phyloP scores from a whole-genome alignment of 164 flowering plant species.

The Euptelea pleiosperma region DNA sequence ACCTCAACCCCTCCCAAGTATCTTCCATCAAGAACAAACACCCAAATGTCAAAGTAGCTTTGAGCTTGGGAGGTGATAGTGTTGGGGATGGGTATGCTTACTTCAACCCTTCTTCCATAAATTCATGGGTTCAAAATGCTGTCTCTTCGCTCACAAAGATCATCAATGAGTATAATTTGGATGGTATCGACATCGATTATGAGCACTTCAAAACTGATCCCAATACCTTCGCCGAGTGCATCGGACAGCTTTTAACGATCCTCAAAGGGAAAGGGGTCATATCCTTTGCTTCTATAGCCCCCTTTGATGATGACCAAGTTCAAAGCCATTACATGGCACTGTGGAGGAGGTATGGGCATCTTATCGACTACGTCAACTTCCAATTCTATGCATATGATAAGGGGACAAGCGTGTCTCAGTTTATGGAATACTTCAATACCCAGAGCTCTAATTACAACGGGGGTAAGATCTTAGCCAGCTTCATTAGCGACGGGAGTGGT shows the following conservation, averaged over 20 bases:
- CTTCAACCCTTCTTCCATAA: conserved; percentile 37
- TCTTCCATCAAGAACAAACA: conserved; percentile 31
- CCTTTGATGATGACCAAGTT: conserved; percentile 34
- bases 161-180: conserved; percentile 35
- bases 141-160: conserved; percentile 50
- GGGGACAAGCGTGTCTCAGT: conserved; percentile 38
- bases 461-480: conserved; percentile 43
- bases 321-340: conserved; percentile 41
- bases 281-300: too few species aligned
- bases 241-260: conserved; percentile 28
- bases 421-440: conserved; percentile 24
- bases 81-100: conserved; percentile 25
- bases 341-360: conserved; percentile 34
- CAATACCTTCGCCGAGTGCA: conserved; percentile 38
- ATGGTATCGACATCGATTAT: conserved; percentile 49
- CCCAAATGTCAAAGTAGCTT: conserved; percentile 44
- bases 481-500: conserved; percentile 36
- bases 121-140: conserved; percentile 64
- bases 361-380: too few species aligned
- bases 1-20: conserved; percentile 39
- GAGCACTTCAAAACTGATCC: conserved; percentile 44
- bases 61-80: conserved; percentile 56
- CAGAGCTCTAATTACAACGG: conserved; percentile 36
- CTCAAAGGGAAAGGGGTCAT: conserved; percentile 35
- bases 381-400: conserved; percentile 49